phyloP scores from a whole-genome alignment of 192 early-diverging fungal genomes.

The Powellomyces hirtus region DNA sequence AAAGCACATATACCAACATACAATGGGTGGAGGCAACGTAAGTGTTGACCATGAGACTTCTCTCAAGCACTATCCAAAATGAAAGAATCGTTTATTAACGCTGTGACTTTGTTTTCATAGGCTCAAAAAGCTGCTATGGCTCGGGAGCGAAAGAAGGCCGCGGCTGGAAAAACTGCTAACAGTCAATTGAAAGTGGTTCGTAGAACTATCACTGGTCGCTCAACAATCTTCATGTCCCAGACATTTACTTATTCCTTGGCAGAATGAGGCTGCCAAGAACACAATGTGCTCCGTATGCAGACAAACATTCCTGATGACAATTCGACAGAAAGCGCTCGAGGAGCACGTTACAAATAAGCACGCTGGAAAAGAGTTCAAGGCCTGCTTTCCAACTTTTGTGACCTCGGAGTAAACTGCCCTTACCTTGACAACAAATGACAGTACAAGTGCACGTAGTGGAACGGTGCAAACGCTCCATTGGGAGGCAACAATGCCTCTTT shows the following conservation, averaged over 20 bases:
- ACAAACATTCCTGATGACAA: conserved; percentile 80
- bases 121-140: conserved; percentile 40
- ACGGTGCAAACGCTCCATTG: no score
- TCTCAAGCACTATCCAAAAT: no score
- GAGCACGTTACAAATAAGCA: conserved; percentile 57
- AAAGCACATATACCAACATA: background rate
- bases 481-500: no score
- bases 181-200: conserved; percentile 43
- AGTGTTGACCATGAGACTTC: background rate
- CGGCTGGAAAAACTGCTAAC: conserved; percentile 30
- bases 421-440: no score
- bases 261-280: conserved; percentile 80
- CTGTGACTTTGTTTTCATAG: conserved; percentile 8
- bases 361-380: conserved; percentile 67
- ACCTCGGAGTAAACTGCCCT: conserved; percentile 1
- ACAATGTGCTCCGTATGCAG: conserved; percentile 75
- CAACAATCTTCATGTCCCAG: background rate
- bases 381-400: conserved; percentile 64
- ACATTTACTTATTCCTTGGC: background rate
- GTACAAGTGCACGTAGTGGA: no score
- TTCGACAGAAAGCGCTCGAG: conserved; percentile 56
- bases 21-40: conserved; percentile 21
- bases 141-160: conserved; percentile 20
- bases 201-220: background rate
- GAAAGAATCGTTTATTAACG: background rate